phyloP scores from a whole-genome alignment of 148 eudicot genomes.

The Simmondsia chinensis region DNA sequence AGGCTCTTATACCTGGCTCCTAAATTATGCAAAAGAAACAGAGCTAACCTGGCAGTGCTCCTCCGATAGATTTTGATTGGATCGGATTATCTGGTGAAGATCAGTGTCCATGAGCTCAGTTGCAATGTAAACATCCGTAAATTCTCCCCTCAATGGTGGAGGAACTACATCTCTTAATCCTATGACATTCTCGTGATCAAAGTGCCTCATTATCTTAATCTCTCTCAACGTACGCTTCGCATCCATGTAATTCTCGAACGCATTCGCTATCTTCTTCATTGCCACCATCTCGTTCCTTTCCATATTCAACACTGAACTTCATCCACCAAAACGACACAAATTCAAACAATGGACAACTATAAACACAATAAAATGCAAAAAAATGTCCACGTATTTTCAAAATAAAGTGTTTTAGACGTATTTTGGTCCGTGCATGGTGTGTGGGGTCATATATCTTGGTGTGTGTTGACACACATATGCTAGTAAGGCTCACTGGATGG shows the following conservation, averaged over 20 bases:
- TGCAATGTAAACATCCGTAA: conserved; percentile 80
- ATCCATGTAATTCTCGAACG: conserved; percentile 90
- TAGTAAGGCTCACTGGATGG: too few species aligned
- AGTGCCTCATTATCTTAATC: conserved; percentile 88
- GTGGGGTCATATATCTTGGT: too few species aligned
- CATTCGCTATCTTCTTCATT: conserved; percentile 89
- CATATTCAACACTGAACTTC: conserved; percentile 70
- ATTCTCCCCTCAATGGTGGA: conserved; percentile 69
- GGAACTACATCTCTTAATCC: conserved; percentile 75
- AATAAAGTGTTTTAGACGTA: too few species aligned
- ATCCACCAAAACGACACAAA: background rate
- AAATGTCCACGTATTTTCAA: background rate
- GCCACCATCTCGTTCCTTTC: conserved; percentile 93
- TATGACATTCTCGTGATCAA: conserved; percentile 88
- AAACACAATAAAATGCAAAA: background rate
- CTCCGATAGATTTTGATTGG: conserved; percentile 77
- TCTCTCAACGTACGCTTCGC: conserved; percentile 94
- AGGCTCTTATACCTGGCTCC: background rate
- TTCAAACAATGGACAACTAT: background rate
- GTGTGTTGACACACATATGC: too few species aligned
- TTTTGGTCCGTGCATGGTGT: too few species aligned
- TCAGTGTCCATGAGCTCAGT: conserved; percentile 92
- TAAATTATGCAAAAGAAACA: background rate
- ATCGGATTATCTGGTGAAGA: conserved; percentile 92
- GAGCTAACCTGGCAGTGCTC: conserved; percentile 80